Conservation (phyloP, 371 early-diverging fungal species). For the Mortierella sp. region DNA sequence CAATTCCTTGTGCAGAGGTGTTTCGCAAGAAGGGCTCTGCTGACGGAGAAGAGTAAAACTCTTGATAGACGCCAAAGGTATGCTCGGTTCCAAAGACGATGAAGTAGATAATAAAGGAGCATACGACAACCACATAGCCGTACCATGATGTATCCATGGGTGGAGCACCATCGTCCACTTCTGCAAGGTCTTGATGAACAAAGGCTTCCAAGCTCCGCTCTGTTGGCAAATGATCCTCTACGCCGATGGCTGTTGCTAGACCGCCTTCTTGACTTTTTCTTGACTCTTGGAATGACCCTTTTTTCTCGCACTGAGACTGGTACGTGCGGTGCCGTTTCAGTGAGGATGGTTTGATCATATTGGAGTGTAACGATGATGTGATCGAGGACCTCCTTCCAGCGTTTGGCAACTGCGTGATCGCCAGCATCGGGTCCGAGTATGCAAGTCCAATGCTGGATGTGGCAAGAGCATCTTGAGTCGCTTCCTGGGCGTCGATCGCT, state of each 20-base stretch:
- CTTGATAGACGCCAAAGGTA: conserved; percentile 61
- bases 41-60: conserved; percentile 51
- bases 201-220: conserved; percentile 20
- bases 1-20: conserved; percentile 48
- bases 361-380: conserved; percentile 39
- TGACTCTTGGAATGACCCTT: conserved; percentile 6
- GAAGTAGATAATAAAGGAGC: conserved; percentile 64
- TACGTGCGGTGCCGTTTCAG: conserved; percentile 20
- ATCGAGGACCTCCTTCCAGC: conserved; percentile 32
- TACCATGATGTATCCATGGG: conserved; percentile 56
- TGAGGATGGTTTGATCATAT: conserved; percentile 17
- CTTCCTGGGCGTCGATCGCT: conserved; percentile 33
- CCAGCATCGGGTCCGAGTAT: conserved; percentile 49
- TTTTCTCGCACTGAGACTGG: conserved; percentile 25
- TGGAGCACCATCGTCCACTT: conserved; percentile 25
- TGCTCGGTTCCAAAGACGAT: conserved; percentile 66
- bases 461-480: conserved; percentile 16
- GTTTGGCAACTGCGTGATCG: conserved; percentile 38
- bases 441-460: conserved; percentile 29
- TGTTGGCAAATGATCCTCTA: neutral
- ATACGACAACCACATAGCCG: conserved; percentile 67
- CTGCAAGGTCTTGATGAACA: conserved; percentile 13
- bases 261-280: conserved; percentile 10
- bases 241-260: neutral
- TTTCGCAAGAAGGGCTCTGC: conserved; percentile 40